Evolutionary conservation across 768 basidiomycete genomes (phyloP).

Genomic region (Phallus indusiatus): DNA sequence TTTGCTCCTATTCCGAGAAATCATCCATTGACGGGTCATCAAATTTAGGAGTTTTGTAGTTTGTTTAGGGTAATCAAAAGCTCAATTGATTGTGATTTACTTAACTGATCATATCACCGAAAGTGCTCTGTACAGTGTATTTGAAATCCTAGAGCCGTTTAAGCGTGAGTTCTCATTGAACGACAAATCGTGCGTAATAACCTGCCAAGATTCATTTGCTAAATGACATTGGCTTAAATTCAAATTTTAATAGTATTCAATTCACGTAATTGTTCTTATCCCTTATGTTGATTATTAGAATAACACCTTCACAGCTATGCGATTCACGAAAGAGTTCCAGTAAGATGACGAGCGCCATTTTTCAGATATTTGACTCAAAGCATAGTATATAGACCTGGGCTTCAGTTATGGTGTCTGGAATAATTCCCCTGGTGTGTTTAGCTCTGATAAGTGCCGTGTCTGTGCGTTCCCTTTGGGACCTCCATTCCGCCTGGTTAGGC

Average conservation of each 20-base stretch:
- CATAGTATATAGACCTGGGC: constrained; percentile 10
- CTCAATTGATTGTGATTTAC: neutral
- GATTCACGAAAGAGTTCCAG: constrained; percentile 69
- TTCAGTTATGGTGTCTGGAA: constrained; percentile 33
- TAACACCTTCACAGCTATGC: constrained; percentile 51
- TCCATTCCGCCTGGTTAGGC: constrained; percentile 57
- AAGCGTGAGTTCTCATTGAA: constrained; percentile 67
- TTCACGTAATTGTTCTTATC: constrained; percentile 26
- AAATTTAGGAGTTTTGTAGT: constrained; percentile 50
- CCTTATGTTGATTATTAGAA: neutral
- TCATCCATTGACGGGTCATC: neutral
- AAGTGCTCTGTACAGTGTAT: constrained; percentile 52
- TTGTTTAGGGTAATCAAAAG: constrained; percentile 49
- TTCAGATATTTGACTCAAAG: constrained; percentile 8
- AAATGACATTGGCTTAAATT: constrained; percentile 14
- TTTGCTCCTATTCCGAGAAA: neutral
- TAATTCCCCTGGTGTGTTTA: constrained; percentile 63
- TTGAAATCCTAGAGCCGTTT: constrained; percentile 63
- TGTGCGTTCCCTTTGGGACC: constrained; percentile 81
- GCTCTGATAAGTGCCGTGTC: constrained; percentile 61
- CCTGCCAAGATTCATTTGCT: neutral
- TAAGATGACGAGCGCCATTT: constrained; percentile 24
- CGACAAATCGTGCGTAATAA: constrained; percentile 57
- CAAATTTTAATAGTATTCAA: constrained; percentile 21
- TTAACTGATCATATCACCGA: neutral